Evolutionary conservation across 495 filamentous ascomycete genomes (phyloP).

Genomic region (Sporormia fimetaria): DNA sequence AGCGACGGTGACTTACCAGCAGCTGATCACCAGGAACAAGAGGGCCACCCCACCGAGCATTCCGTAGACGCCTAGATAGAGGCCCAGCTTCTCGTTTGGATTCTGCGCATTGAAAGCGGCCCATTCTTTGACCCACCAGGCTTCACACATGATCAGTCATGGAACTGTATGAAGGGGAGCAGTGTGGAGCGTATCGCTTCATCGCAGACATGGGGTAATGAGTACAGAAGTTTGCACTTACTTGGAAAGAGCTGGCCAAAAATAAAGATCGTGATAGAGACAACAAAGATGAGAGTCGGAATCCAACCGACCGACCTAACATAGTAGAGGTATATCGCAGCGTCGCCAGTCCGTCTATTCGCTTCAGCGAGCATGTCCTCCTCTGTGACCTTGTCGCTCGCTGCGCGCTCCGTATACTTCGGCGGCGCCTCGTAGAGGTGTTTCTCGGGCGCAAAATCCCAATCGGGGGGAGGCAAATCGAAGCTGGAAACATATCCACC

Average conservation of each 20-base stretch:
- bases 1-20: constrained; percentile 31
- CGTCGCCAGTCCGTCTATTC: constrained; percentile 27
- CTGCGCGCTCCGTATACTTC: constrained; percentile 13
- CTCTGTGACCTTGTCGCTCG: constrained; percentile 9
- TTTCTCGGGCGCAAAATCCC: constrained; percentile 13
- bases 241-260: constrained; percentile 23
- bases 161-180: neutral
- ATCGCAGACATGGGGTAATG: too few species aligned
- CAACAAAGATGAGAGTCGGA: constrained; percentile 26
- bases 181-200: too few species aligned
- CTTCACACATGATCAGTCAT: constrained; percentile 13
- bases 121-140: constrained; percentile 49
- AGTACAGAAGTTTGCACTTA: constrained; percentile 5
- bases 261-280: constrained; percentile 26
- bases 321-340: constrained; percentile 26
- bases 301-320: constrained; percentile 21
- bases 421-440: constrained; percentile 19
- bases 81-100: constrained; percentile 29
- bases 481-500: constrained; percentile 28
- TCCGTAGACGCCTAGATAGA: constrained; percentile 47
- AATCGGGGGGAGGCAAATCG: constrained; percentile 17
- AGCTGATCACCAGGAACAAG: constrained; percentile 36
- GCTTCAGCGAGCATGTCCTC: constrained; percentile 17
- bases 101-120: constrained; percentile 35
- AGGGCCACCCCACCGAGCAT: constrained; percentile 39